A percentile compares a stretch with the other conserved stretches of the same genome.
Conservation (phyloP, 139 green algal species). For the Raphidocelis subcapitata region DNA sequence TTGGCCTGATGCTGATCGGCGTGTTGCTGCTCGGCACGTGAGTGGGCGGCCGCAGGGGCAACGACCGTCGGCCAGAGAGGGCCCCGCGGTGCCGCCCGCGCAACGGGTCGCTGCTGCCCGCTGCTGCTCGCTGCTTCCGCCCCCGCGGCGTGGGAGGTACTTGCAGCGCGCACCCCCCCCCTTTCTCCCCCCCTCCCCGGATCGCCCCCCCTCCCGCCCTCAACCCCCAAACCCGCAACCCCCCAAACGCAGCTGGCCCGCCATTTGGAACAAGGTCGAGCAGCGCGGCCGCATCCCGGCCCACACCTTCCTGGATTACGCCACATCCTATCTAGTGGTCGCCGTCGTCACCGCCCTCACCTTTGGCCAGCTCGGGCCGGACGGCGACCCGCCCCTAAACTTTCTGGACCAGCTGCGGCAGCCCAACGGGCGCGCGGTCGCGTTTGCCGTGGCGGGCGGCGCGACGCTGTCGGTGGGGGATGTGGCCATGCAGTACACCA, state of each 20-base stretch:
- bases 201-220: background rate
- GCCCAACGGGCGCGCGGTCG: constrained; percentile 32
- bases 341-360: constrained; percentile 30
- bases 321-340: constrained; percentile 29
- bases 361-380: constrained; percentile 37
- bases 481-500: constrained; percentile 15
- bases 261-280: constrained; percentile 11
- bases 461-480: constrained; percentile 32
- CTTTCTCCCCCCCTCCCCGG: background rate
- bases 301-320: constrained; percentile 48
- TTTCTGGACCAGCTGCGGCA: constrained; percentile 35
- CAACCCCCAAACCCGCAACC: background rate
- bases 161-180: background rate
- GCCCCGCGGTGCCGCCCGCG: background rate
- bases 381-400: constrained; percentile 7
- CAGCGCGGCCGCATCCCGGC: constrained; percentile 23
- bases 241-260: background rate
- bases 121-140: background rate
- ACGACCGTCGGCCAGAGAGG: background rate
- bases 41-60: background rate
- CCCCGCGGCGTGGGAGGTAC: background rate
- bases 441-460: constrained; percentile 35
- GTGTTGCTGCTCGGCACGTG: constrained; percentile 25
- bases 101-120: background rate
- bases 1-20: constrained; percentile 25